A percentile compares a stretch with the other conserved stretches of the same genome.
These are phyloP conservation scores for Ophiostoma piceae DNA, from an alignment of 2,329 filamentous ascomycete genomes.

Conservation along the genomic window DNA sequence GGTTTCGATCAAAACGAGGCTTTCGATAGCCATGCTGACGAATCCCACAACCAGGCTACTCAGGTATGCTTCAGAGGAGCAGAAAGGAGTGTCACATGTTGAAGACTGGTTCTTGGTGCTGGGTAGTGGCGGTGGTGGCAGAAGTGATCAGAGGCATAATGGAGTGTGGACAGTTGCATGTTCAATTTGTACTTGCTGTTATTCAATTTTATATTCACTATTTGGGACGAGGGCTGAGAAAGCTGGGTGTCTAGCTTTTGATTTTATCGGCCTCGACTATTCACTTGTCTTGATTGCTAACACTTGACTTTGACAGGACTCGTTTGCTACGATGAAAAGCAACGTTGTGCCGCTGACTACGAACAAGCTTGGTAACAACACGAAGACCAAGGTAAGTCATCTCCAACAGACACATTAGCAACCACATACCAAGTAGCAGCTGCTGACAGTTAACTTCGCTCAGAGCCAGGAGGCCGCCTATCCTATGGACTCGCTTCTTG, in stretches of 20 bases:
- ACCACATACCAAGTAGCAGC: neutral
- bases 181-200: neutral
- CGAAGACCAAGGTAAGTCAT: constrained; percentile 45
- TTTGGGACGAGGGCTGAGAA: neutral
- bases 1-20: constrained; percentile 37
- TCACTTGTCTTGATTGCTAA: neutral
- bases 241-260: neutral
- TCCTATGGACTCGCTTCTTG: constrained; percentile 66
- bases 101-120: neutral
- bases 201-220: neutral
- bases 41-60: constrained; percentile 31
- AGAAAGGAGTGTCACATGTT: neutral
- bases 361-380: constrained; percentile 53
- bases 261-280: neutral
- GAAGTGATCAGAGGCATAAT: neutral
- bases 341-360: constrained; percentile 45
- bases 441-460: neutral
- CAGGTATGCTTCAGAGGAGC: constrained; percentile 31
- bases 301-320: constrained; percentile 19
- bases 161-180: neutral
- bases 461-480: constrained; percentile 37
- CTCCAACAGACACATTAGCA: neutral
- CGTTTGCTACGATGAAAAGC: constrained; percentile 37
- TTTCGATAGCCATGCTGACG: constrained; percentile 36
- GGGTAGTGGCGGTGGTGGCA: neutral